Evolutionary conservation across 176 grass and related monocot species (phyloP), one percentile per base, ranked within the genome.

Genomic region (Neostapfia colusana): DNA sequence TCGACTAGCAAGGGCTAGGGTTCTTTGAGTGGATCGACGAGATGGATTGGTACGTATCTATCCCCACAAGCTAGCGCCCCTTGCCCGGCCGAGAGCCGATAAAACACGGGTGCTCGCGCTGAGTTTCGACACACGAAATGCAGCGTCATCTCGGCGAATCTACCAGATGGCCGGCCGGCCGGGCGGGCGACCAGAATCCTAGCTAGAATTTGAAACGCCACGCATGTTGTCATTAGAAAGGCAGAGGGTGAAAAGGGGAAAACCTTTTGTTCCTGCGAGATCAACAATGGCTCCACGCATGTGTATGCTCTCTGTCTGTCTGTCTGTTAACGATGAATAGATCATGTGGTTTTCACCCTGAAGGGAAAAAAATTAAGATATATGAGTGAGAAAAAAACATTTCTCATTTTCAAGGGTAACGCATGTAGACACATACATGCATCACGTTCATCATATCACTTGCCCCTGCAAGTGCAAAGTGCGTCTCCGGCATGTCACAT

Each of bases 221-320:
- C 24, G 82, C 55, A 0, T 21, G 51, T 46, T 62, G 72, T 39
- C 28, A 67, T 23, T 61, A 41, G 18, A 78, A 84, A 78, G 74
- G 40, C 45, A 36, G 36, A 16, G 18, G 0, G 0, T 18, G 24
- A 67, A 44, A 75, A 18, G 4, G 27, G 8, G 15, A 43, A n/a
- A 78, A 25, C 74, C 57, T 84, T 78, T 53, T 53, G 67, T 78
- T 78, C 65, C 65, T 50, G 56, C 2, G 12, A 49, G 23, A 77
- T 67, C 65, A 35, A 18, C 35, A 79, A 31, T 26, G 25, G 50
- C 64, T 69, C 21, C 21, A 41, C 15, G 40, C 73, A 63, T 16
- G 57, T 27, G 43, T n/a, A n/a, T 41, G 15, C 54, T 18, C 36
- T 58, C 10, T 27, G 26, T 61, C 57, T 46, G 66, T 58, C 10